phyloP scores from a whole-genome alignment of 345 rosid genomes.

The Nephelium lappaceum region DNA sequence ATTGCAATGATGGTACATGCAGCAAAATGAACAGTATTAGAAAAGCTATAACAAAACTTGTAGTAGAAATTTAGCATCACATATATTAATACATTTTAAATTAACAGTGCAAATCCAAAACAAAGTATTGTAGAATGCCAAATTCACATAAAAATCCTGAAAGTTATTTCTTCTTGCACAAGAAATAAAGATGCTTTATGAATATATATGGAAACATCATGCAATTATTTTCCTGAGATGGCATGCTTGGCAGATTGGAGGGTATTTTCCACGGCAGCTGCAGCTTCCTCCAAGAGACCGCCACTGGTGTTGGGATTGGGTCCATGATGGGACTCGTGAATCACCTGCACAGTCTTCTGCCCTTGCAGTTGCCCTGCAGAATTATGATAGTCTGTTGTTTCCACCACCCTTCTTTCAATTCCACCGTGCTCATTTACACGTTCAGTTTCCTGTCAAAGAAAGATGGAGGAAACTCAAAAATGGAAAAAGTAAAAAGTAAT shows the following conservation, averaged over 20 bases:
- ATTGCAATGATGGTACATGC: neutral
- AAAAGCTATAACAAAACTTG: too few relatives aligned
- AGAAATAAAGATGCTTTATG: neutral
- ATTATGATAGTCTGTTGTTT: constrained; percentile 45
- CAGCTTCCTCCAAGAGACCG: constrained; percentile 58
- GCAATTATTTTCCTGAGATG: constrained; percentile 23
- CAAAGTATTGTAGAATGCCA: neutral
- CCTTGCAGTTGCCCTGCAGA: constrained; percentile 58
- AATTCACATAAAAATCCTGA: neutral
- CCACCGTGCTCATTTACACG: constrained; percentile 28
- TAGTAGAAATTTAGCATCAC: too few relatives aligned
- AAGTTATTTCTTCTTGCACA: neutral
- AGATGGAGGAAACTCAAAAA: neutral
- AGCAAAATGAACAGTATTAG: neutral
- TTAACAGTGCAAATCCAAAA: neutral
- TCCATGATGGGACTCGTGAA: constrained; percentile 40
- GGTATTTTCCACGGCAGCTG: constrained; percentile 53
- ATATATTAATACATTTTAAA: neutral
- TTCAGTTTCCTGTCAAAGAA: constrained; percentile 31
- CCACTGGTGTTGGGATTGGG: constrained; percentile 51
- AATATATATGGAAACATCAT: neutral
- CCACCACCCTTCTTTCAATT: constrained; percentile 45
- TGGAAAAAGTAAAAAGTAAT: neutral
- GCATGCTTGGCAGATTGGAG: constrained; percentile 66
- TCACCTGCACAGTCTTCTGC: constrained; percentile 47